A percentile compares a stretch with the other conserved stretches of the same genome.
These are phyloP conservation scores for Diaporthe ampelina DNA, from an alignment of 2,329 filamentous ascomycete genomes.

Conservation along the genomic window DNA sequence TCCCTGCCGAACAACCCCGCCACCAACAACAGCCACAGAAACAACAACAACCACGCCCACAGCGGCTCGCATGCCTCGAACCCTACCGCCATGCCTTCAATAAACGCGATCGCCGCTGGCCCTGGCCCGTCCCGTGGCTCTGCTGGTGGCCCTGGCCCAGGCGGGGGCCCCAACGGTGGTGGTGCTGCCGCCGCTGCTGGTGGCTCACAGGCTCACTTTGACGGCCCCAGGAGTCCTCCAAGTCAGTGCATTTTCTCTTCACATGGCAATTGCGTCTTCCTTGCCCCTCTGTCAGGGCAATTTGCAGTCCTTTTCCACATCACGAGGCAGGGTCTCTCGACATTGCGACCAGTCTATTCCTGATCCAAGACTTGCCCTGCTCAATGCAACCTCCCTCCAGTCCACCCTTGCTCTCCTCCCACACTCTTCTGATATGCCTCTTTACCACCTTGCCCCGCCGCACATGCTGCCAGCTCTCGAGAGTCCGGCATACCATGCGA, in stretches of 20 bases:
- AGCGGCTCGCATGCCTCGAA: conserved; percentile 24
- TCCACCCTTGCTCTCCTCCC: neutral
- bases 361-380: conserved; percentile 8
- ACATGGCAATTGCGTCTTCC: no score
- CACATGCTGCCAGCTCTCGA: neutral
- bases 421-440: neutral
- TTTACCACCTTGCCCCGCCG: neutral
- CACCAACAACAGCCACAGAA: conserved; percentile 42
- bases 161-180: conserved; percentile 6
- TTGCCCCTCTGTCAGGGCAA: conserved; percentile 4
- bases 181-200: neutral
- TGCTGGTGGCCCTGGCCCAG: neutral
- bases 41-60: conserved; percentile 19
- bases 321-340: neutral
- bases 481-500: neutral
- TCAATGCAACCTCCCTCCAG: conserved; percentile 5
- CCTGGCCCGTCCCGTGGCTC: conserved; percentile 38
- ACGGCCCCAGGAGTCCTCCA: conserved; percentile 73
- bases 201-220: conserved; percentile 57
- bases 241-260: conserved; percentile 60
- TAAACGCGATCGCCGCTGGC: conserved; percentile 44
- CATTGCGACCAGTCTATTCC: neutral
- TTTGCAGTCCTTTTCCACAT: neutral
- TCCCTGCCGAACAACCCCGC: conserved; percentile 47
- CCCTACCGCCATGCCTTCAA: conserved; percentile 50